These are phyloP conservation scores for Cnidoscolus chayamansa DNA, from an alignment of 441 rosid genomes.

Conservation along the genomic window DNA sequence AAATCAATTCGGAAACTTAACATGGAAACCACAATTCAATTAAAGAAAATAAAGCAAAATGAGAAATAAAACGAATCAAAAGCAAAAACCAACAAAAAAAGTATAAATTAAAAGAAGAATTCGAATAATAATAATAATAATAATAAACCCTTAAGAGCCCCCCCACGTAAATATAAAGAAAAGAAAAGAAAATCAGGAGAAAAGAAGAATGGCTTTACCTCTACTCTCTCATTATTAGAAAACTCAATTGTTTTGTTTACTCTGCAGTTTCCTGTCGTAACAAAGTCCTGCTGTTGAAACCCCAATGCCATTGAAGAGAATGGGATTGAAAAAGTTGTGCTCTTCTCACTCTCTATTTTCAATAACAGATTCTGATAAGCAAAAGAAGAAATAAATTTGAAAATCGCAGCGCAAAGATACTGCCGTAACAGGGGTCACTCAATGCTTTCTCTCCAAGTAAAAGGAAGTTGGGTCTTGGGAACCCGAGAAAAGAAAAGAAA, in stretches of 20 bases:
- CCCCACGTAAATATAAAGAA: too few relatives aligned
- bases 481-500: too few relatives aligned
- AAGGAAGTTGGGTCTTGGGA: neutral
- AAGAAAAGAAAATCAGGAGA: neutral
- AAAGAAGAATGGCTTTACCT: conserved; percentile 1
- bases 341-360: neutral
- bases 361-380: neutral
- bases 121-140: neutral
- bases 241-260: neutral
- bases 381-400: neutral
- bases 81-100: neutral
- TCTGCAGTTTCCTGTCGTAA: neutral
- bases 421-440: neutral
- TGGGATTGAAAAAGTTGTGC: neutral
- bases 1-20: conserved; percentile 1
- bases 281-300: neutral
- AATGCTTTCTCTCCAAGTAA: neutral
- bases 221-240: neutral
- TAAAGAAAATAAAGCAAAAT: neutral
- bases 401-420: neutral
- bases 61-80: neutral
- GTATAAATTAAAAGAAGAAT: neutral
- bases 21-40: neutral
- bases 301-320: neutral
- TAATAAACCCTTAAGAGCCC: too few relatives aligned